These are phyloP conservation scores for Solanum sparsipilum DNA, from an alignment of 257 asterid genomes.

Conservation along the genomic window DNA sequence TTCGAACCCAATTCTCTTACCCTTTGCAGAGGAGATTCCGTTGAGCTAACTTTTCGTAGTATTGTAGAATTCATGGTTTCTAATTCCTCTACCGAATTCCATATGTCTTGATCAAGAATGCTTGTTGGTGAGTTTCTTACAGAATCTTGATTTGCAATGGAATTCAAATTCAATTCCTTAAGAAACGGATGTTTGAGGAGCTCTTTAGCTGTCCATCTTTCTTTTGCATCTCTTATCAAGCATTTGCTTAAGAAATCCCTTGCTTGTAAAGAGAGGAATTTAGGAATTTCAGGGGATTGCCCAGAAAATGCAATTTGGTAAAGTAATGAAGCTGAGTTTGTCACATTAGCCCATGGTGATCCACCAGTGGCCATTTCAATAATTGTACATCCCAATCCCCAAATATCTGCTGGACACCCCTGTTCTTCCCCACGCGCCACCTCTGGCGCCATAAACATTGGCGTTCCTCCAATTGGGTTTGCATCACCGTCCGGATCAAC, in stretches of 20 bases:
- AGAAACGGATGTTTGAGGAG: constrained; percentile 61
- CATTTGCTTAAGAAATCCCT: constrained; percentile 66
- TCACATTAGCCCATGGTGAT: constrained; percentile 49
- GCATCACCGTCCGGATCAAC: background rate
- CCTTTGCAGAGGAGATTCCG: constrained; percentile 1
- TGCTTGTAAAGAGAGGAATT: constrained; percentile 33
- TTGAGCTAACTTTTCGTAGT: background rate
- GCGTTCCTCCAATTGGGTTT: constrained; percentile 39
- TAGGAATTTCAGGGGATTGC: constrained; percentile 47
- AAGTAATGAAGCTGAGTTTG: constrained; percentile 19
- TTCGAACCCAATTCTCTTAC: constrained; percentile 7
- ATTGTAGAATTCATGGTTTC: background rate
- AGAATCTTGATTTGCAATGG: background rate
- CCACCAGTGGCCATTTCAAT: constrained; percentile 68
- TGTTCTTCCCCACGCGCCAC: constrained; percentile 62
- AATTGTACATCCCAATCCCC: constrained; percentile 78
- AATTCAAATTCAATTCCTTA: background rate
- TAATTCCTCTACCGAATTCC: constrained; percentile 54
- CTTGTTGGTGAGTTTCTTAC: constrained; percentile 46
- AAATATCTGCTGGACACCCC: constrained; percentile 57
- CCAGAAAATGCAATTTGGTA: constrained; percentile 52
- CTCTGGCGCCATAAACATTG: constrained; percentile 83
- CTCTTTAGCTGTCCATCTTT: constrained; percentile 55
- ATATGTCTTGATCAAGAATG: constrained; percentile 53
- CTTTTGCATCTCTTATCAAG: constrained; percentile 32